These are phyloP conservation scores for Rhodotorula mucilaginosa DNA, from an alignment of 1,284 basidiomycete species.

Conservation along the genomic window DNA sequence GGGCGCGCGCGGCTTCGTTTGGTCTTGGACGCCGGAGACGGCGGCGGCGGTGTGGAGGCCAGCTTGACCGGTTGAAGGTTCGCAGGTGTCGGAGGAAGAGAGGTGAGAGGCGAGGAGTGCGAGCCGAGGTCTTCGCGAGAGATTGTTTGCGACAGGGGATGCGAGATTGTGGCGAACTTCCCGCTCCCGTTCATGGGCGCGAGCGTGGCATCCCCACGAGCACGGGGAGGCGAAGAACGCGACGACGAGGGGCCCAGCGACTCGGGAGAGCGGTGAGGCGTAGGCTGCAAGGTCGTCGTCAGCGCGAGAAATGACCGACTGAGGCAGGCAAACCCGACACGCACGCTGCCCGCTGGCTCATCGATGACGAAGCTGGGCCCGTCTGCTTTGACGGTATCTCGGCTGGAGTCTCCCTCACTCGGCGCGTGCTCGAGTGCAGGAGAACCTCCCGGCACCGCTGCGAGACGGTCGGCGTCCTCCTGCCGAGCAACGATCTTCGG, in stretches of 20 bases:
- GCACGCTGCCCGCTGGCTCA: too few species aligned
- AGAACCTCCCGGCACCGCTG: too few species aligned
- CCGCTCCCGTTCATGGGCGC: too few species aligned
- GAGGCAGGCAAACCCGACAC: too few species aligned
- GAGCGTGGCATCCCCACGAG: not conserved
- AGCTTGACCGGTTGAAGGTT: not conserved
- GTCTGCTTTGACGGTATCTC: too few species aligned
- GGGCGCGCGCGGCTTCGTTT: not conserved
- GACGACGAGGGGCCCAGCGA: too few species aligned
- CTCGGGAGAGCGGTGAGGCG: not conserved
- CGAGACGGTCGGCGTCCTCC: too few species aligned
- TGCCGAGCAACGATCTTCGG: too few species aligned
- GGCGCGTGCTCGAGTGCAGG: too few species aligned
- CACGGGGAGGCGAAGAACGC: not conserved
- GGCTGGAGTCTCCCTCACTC: too few species aligned
- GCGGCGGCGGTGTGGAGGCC: not conserved
- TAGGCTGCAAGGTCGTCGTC: not conserved
- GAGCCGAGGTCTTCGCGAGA: not conserved
- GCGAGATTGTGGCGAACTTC: not conserved
- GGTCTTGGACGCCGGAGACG: not conserved
- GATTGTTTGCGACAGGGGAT: slow-evolving; percentile 3
- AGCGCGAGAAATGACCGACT: not conserved
- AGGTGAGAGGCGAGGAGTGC: slow-evolving; percentile 6
- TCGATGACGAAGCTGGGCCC: too few species aligned
- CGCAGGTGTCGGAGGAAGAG: not conserved